These are phyloP conservation scores for Fusarium pilosicola DNA, from an alignment of 2,329 filamentous ascomycete species.

Conservation along the genomic window DNA sequence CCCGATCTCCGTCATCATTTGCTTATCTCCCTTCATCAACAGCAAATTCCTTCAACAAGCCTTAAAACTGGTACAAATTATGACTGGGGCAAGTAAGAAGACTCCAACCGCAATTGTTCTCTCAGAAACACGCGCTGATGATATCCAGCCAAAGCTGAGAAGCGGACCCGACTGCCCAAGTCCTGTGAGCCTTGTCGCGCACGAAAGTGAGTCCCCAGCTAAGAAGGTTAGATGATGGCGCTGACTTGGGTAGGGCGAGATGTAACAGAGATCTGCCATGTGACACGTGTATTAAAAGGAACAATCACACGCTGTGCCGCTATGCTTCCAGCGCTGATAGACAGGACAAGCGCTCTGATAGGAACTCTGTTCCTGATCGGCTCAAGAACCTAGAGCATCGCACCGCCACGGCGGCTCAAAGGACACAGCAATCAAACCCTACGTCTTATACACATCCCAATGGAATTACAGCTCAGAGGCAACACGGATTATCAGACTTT, in stretches of 20 bases:
- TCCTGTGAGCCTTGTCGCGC: constrained; percentile 50
- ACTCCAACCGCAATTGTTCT: rapidly evolving
- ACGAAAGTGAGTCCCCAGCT: constrained; percentile 41
- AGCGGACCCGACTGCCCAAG: constrained; percentile 48
- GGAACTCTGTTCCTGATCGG: constrained; percentile 31
- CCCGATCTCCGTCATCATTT: not conserved
- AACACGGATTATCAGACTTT: rapidly evolving
- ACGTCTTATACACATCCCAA: rapidly evolving
- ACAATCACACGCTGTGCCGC: constrained; percentile 39
- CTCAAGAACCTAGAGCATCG: constrained; percentile 46
- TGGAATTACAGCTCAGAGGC: rapidly evolving
- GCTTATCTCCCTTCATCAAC: constrained; percentile 2
- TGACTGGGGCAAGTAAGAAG: not conserved
- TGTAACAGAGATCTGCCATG: constrained; percentile 48
- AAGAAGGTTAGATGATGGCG: not conserved
- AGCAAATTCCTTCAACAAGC: not conserved
- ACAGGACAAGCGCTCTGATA: not conserved
- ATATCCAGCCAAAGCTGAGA: constrained; percentile 40
- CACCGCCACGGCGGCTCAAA: constrained; percentile 30
- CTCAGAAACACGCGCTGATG: not conserved
- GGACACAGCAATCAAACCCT: not conserved
- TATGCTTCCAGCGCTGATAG: constrained; percentile 48
- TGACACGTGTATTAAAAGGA: constrained; percentile 43
- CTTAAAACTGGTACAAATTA: rapidly evolving
- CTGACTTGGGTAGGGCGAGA: constrained; percentile 40